Percentiles rank a stretch among this genome's conserved stretches.
Evolutionary conservation across 2,329 filamentous ascomycete genomes (phyloP).

Genomic region (Sporothrix luriei): DNA sequence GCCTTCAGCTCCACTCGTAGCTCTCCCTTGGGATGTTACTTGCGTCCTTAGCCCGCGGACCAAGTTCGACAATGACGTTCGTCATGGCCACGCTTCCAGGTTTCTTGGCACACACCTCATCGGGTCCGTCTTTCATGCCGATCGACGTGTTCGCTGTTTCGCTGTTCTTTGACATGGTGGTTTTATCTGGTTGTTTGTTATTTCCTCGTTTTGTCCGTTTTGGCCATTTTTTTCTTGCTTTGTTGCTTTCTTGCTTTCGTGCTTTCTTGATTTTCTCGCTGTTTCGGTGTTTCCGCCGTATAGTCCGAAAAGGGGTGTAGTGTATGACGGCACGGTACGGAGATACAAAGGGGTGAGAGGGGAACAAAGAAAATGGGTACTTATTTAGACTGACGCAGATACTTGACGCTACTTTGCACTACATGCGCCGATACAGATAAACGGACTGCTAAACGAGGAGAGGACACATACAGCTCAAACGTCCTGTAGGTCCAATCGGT

Average conservation of each 20-base stretch:
- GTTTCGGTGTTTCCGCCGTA: slow-evolving; percentile 21
- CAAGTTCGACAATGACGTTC: slow-evolving; percentile 6
- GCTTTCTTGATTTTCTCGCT: slow-evolving; percentile 2
- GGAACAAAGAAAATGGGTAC: slow-evolving; percentile 6
- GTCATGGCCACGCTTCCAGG: slow-evolving; percentile 10
- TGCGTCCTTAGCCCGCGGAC: neutral
- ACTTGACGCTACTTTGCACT: slow-evolving; percentile 21
- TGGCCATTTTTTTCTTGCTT: neutral
- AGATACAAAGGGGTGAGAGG: neutral
- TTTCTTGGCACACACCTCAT: neutral
- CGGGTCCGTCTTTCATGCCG: neutral
- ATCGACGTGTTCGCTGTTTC: neutral
- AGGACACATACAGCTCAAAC: neutral
- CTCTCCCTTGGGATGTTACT: neutral
- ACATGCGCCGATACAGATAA: too few relatives aligned
- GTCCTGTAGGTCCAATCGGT: slow-evolving; percentile 9
- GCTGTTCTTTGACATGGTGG: neutral
- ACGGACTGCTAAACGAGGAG: neutral
- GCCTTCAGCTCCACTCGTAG: neutral
- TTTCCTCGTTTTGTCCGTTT: slow-evolving; percentile 17
- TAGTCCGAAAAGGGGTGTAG: slow-evolving; percentile 11
- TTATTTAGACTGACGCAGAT: slow-evolving; percentile 1
- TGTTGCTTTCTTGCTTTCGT: neutral
- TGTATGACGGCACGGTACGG: neutral
- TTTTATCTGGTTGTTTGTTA: neutral